Base-by-base conservation (phyloP, 139 green algal species). In the Chlamydomonas sp. region DNA sequence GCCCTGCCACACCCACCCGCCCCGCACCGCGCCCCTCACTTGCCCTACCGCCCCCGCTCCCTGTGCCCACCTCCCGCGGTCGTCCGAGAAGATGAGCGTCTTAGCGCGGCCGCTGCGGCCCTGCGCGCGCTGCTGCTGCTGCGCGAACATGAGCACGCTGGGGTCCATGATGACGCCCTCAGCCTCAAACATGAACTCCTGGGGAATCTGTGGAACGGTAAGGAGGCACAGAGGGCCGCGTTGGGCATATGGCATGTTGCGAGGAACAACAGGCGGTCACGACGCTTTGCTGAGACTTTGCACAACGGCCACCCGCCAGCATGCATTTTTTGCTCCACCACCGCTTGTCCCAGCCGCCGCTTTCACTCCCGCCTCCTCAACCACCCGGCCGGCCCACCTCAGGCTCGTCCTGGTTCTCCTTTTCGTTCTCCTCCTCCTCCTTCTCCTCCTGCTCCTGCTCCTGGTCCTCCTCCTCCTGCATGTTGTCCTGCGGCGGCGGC, bases 111-210 rank as follows among this genome's bases (percentile, higher is more conserved):
- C 98, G 10, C 92, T 94, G 67, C 96, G 95, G 5, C 98, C 98
- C 86, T 92, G 93, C n/a, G 95, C 93, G 15, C 94, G 92, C 93
- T 99, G 96, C 91, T 98, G 97, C 90, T 95, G 83, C 90, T 98
- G 95, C 6, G 97, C 97, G 87, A 99, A 99, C 89, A 95, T 94
- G 66, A 99, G 94, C 72, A 99, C 90, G 60, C 87, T 92, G 64
- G 96, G 93, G 93, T 99, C 98, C 78, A 98, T 87, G 86, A 99
- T 94, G 15, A 98, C 97, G 49, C 97, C 98, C 92, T 99, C 98
- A 16, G 95, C 85, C 90, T 99, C 97, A 90, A 99, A 99, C 85
- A 99, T 96, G 89, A 99, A 99, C 96, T 99, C 97, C 93, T 99
- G 95, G 0, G 98, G 98, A 17, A 99, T 92, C 94, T 99, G 93